Evolutionary conservation across 2,329 filamentous ascomycete species (phyloP).

Genomic region (Pyrenophora graminea): DNA sequence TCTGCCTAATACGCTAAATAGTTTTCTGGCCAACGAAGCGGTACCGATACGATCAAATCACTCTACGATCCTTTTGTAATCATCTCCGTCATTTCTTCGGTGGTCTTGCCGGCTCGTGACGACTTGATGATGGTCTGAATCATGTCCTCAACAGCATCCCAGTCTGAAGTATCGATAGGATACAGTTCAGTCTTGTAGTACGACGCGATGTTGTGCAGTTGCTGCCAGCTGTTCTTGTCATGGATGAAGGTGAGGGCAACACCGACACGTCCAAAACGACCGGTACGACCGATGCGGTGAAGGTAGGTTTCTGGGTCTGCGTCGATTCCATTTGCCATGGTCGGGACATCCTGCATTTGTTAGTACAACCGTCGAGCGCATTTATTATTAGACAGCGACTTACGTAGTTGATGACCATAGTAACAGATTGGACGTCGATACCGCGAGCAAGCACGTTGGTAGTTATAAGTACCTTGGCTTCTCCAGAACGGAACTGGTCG

Average conservation of each 20-base stretch:
- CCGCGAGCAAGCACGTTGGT: slow-evolving; percentile 96
- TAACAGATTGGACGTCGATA: slow-evolving; percentile 89
- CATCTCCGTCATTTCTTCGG: slow-evolving; percentile 45
- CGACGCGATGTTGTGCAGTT: slow-evolving; percentile 76
- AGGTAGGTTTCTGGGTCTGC: slow-evolving; percentile 95
- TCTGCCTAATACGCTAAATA: neutral
- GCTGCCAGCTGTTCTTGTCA: slow-evolving; percentile 78
- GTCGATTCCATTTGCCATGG: slow-evolving; percentile 60
- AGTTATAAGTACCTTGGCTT: slow-evolving; percentile 94
- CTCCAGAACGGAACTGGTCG: slow-evolving; percentile 80
- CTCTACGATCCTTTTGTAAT: slow-evolving; percentile 12
- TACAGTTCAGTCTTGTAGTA: slow-evolving; percentile 82
- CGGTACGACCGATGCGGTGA: slow-evolving; percentile 95
- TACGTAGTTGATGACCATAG: slow-evolving; percentile 97
- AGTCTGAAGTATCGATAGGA: slow-evolving; percentile 81
- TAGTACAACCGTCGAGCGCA: slow-evolving; percentile 10
- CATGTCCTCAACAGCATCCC: slow-evolving; percentile 84
- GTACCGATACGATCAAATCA: neutral
- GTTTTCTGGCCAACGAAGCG: neutral
- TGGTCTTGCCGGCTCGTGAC: slow-evolving; percentile 47
- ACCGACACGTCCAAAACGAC: slow-evolving; percentile 93
- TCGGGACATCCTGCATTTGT: slow-evolving; percentile 58
- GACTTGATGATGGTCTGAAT: slow-evolving; percentile 68
- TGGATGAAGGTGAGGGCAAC: slow-evolving; percentile 95
- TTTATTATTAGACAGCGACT: slow-evolving; percentile 2